Conservation (phyloP, 208 protist species). For the Trypanosoma cruzi region DNA sequence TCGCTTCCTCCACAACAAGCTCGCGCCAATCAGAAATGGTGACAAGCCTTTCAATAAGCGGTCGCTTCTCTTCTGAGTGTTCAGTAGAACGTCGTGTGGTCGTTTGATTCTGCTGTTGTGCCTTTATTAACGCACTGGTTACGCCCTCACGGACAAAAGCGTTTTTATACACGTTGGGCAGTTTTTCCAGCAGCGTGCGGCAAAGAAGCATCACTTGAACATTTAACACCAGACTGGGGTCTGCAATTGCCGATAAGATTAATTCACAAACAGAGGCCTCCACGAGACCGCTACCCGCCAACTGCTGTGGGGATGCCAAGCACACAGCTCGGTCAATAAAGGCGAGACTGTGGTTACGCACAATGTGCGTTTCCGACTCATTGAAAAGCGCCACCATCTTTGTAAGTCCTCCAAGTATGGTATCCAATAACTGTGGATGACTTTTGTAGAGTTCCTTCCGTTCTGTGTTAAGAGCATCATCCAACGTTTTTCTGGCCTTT, state of each 20-base stretch:
- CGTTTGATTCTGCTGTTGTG: slow-evolving; percentile 31
- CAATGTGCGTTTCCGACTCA: slow-evolving; percentile 54
- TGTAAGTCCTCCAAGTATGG: slow-evolving; percentile 57
- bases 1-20: slow-evolving; percentile 44
- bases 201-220: slow-evolving; percentile 62
- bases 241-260: slow-evolving; percentile 55
- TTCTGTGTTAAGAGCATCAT: slow-evolving; percentile 16
- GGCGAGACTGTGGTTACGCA: slow-evolving; percentile 41
- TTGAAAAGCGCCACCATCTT: slow-evolving; percentile 58
- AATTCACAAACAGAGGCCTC: slow-evolving; percentile 52
- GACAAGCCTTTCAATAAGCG: slow-evolving; percentile 17
- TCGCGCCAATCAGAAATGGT: slow-evolving; percentile 43
- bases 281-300: slow-evolving; percentile 35
- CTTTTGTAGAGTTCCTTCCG: slow-evolving; percentile 42
- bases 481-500: not conserved
- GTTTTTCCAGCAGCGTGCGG: slow-evolving; percentile 65
- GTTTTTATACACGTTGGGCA: slow-evolving; percentile 50
- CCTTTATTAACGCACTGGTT: slow-evolving; percentile 44
- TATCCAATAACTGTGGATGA: slow-evolving; percentile 49
- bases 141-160: slow-evolving; percentile 90
- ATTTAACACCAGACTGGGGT: slow-evolving; percentile 46
- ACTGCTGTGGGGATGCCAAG: slow-evolving; percentile 46
- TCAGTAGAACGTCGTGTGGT: not conserved
- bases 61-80: slow-evolving; percentile 2
- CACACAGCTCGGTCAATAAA: slow-evolving; percentile 70